Conservation (phyloP, 805 yeast genomes). For the Kodamaea fukazawae region DNA sequence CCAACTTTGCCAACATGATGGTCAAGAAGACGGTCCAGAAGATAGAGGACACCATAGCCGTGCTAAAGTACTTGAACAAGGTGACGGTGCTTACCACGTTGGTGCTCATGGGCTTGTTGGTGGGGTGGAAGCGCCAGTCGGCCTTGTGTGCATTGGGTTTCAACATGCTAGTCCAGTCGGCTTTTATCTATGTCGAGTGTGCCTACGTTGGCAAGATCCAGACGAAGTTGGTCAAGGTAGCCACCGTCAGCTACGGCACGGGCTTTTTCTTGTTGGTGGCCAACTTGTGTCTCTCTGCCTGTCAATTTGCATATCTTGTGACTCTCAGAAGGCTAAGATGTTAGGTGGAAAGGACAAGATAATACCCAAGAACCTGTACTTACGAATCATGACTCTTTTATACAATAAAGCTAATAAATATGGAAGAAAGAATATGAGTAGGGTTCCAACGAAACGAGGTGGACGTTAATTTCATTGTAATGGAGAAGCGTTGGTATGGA, state of each 20-base stretch:
- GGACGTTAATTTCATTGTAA: too few species aligned
- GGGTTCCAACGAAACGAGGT: too few species aligned
- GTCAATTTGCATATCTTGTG: slow-evolving; percentile 5
- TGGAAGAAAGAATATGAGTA: too few species aligned
- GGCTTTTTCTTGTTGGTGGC: slow-evolving; percentile 4
- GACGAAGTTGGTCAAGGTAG: not conserved
- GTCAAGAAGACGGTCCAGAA: slow-evolving; percentile 4
- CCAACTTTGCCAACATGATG: slow-evolving; percentile 1
- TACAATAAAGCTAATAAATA: too few species aligned
- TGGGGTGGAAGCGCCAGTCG: slow-evolving; percentile 5
- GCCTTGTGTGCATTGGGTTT: not conserved
- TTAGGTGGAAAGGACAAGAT: too few species aligned
- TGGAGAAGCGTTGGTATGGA: too few species aligned
- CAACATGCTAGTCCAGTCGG: not conserved
- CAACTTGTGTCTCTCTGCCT: not conserved
- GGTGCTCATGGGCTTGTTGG: slow-evolving; percentile 3
- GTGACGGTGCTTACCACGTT: not conserved
- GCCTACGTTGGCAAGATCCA: slow-evolving; percentile 2
- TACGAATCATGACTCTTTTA: too few species aligned
- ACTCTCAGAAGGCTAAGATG: too few species aligned
- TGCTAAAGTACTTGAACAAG: slow-evolving; percentile 3
- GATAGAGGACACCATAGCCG: slow-evolving; percentile 3
- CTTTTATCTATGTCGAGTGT: slow-evolving; percentile 1
- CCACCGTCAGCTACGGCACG: slow-evolving; percentile 1
- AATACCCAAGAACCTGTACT: too few species aligned